phyloP scores from a whole-genome alignment of 345 rosid species.

The Hirschfeldia incana region DNA sequence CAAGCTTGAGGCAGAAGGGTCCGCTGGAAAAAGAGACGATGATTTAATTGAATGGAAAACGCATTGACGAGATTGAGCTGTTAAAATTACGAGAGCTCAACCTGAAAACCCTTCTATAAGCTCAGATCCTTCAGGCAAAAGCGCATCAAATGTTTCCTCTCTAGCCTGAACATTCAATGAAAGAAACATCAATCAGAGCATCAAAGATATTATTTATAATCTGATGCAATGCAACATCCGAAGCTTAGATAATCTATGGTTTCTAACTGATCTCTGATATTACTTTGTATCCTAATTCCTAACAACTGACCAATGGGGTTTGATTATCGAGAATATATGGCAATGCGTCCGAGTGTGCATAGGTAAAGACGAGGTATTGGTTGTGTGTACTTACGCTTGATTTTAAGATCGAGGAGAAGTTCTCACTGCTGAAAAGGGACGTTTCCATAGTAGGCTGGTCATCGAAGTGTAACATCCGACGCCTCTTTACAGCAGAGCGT shows the following conservation, averaged over 20 bases:
- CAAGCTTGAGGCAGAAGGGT: constrained; percentile 52
- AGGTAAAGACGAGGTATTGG: not conserved
- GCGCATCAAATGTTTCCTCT: constrained; percentile 58
- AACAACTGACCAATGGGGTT: not conserved
- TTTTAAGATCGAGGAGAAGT: constrained; percentile 64
- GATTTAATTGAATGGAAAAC: not conserved
- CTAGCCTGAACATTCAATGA: constrained; percentile 54
- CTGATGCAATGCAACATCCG: not conserved
- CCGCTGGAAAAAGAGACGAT: constrained; percentile 38
- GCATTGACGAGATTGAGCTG: constrained; percentile 15
- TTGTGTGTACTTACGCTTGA: constrained; percentile 54
- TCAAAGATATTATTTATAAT: not conserved
- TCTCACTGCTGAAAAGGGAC: constrained; percentile 58
- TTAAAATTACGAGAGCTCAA: constrained; percentile 32
- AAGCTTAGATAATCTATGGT: not conserved
- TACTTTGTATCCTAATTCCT: too few relatives aligned
- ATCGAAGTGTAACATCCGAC: constrained; percentile 88
- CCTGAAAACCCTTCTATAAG: constrained; percentile 73
- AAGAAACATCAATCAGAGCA: constrained; percentile 13
- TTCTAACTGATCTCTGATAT: too few relatives aligned
- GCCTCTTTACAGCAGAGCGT: constrained; percentile 69
- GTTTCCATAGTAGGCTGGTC: constrained; percentile 47
- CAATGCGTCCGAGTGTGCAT: not conserved
- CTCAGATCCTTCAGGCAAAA: constrained; percentile 53
- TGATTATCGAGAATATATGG: not conserved